Conservation (phyloP, 257 asterid genomes). For the Solanum etuberosum region DNA sequence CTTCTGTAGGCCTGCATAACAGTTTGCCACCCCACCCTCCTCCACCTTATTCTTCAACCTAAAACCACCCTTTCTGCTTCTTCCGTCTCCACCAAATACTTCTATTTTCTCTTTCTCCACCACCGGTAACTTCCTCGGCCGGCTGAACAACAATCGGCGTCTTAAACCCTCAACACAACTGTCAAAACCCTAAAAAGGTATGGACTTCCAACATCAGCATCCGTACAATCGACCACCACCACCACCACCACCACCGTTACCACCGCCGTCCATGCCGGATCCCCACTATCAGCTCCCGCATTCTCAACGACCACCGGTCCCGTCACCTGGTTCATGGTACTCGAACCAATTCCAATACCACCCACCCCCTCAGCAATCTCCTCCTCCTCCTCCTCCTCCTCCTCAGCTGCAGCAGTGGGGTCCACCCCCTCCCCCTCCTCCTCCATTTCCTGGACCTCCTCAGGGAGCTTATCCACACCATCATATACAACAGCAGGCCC, state of each 20-base stretch:
- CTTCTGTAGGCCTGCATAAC: neutral
- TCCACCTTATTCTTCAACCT: neutral
- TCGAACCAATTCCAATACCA: slow-evolving; percentile 63
- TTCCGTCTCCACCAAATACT: neutral
- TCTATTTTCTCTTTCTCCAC: neutral
- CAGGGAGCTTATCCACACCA: slow-evolving; percentile 31
- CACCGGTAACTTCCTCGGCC: neutral
- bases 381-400: slow-evolving; percentile 25
- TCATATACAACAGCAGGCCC: slow-evolving; percentile 31
- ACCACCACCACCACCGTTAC: slow-evolving; percentile 19
- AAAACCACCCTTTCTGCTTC: neutral
- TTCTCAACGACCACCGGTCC: slow-evolving; percentile 10
- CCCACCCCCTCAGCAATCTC: slow-evolving; percentile 49
- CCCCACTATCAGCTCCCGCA: slow-evolving; percentile 37
- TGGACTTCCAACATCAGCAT: slow-evolving; percentile 59
- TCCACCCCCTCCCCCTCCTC: slow-evolving; percentile 21
- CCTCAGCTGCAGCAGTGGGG: slow-evolving; percentile 29
- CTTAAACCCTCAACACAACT: slow-evolving; percentile 2
- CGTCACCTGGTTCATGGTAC: slow-evolving; percentile 40
- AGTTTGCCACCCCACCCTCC: neutral
- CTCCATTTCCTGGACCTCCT: slow-evolving; percentile 8
- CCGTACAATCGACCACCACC: slow-evolving; percentile 50
- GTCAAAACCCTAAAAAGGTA: slow-evolving; percentile 37
- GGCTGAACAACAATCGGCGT: neutral
- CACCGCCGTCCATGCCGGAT: slow-evolving; percentile 41